A percentile compares a stretch with the other conserved stretches of the same genome.
These are phyloP conservation scores for Fusarium proliferatum DNA, from an alignment of 2,329 filamentous ascomycete genomes.

Conservation along the genomic window DNA sequence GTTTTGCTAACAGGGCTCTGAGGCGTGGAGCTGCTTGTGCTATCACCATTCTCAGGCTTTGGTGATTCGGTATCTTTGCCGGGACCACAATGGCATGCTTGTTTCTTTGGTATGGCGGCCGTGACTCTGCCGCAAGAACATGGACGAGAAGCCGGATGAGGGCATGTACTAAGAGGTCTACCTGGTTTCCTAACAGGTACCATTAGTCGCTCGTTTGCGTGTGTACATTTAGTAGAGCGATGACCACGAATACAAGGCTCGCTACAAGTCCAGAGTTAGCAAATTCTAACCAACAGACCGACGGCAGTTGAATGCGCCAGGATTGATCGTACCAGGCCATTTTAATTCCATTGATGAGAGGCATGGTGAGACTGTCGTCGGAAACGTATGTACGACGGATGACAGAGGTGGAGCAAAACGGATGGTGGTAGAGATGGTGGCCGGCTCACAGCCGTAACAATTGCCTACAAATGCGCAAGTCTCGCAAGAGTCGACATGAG, in stretches of 20 bases:
- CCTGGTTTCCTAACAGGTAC: constrained; percentile 78
- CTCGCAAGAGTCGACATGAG: constrained; percentile 33
- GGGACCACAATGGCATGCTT: constrained; percentile 65
- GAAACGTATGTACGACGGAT: constrained; percentile 22
- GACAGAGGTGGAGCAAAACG: constrained; percentile 27
- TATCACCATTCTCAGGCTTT: constrained; percentile 42
- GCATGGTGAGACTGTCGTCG: constrained; percentile 60
- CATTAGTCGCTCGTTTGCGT: constrained; percentile 74
- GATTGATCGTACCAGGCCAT: constrained; percentile 74
- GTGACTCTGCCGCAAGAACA: constrained; percentile 74
- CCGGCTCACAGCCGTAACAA: constrained; percentile 34
- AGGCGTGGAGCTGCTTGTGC: constrained; percentile 40
- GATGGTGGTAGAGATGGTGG: constrained; percentile 15
- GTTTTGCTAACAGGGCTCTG: constrained; percentile 48
- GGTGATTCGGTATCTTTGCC: constrained; percentile 44
- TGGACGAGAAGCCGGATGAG: constrained; percentile 70
- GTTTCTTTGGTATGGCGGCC: constrained; percentile 69
- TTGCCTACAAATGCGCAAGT: constrained; percentile 24
- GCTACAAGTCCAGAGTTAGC: constrained; percentile 54
- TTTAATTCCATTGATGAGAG: constrained; percentile 75
- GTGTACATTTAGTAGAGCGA: constrained; percentile 79
- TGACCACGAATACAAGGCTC: constrained; percentile 81
- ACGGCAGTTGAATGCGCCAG: not conserved
- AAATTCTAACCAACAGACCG: not conserved
- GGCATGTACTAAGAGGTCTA: constrained; percentile 75